phyloP scores from a whole-genome alignment of 176 grass and related monocot genomes.

The Alloteropsis semialata region DNA sequence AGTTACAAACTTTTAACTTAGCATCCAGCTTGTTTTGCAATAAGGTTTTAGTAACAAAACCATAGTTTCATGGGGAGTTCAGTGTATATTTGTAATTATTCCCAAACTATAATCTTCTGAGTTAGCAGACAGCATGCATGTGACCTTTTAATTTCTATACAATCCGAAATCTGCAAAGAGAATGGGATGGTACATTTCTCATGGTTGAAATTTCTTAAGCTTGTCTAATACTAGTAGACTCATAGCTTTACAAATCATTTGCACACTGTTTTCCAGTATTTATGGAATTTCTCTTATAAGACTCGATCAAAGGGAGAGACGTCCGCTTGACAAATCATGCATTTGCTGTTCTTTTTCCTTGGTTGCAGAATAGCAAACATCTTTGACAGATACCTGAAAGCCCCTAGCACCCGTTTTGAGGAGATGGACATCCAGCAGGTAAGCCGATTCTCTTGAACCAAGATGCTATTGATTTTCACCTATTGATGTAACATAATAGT shows the following conservation, averaged over 20 bases:
- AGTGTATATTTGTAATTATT: neutral
- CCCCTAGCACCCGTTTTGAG: slow-evolving; percentile 67
- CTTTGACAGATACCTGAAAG: slow-evolving; percentile 77
- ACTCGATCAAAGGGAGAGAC: no score
- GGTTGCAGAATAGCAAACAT: slow-evolving; percentile 54
- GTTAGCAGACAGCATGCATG: no score
- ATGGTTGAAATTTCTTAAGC: neutral
- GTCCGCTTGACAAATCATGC: no score
- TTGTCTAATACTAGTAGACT: neutral
- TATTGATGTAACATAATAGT: neutral
- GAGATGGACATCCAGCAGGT: slow-evolving; percentile 65
- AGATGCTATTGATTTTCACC: neutral
- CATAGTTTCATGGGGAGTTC: neutral
- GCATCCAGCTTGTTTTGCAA: neutral
- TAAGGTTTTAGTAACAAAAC: neutral
- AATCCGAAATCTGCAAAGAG: no score
- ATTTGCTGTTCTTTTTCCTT: neutral
- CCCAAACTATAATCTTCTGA: neutral
- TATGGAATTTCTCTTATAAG: neutral
- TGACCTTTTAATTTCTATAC: no score
- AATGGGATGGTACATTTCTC: no score
- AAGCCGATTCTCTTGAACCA: slow-evolving; percentile 8
- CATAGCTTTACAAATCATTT: neutral
- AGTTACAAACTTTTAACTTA: no score
- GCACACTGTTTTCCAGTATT: neutral